Evolutionary conservation across 1,284 basidiomycete species (phyloP), one percentile per base, ranked within the genome.

Genomic region (Leccinum subrobustum): DNA sequence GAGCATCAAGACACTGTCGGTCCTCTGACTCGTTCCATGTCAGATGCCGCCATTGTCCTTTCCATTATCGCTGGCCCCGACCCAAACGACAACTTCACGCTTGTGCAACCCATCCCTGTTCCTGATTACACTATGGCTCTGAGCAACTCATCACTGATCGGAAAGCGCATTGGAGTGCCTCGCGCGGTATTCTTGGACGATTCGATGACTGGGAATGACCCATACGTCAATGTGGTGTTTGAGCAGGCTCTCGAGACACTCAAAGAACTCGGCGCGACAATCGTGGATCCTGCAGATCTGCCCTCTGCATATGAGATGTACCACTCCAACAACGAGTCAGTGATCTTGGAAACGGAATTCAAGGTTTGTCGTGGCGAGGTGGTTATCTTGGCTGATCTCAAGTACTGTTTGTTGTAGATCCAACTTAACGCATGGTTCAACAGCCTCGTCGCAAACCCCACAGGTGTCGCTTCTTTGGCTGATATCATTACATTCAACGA

Each of bases 1-100:
- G 75, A 77, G 33, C 81, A 87, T 65, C 86, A 88, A 69, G 87
- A 88, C 66, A 85, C 84, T 0, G 78, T 88, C 2, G 87, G 87
- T 1, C 86, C 87, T 0, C 81, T 88, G 65, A 76, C 81, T 0
- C 81, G 86, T 37, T 83, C 83, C 2, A 69, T 87, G 31, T 73
- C 82, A 0, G 87, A 89, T 59, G 85, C 83, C 0, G 86, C 86
- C 0, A 76, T 81, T 42, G 80, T 88, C 2, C 77, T 89, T 18
- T 81, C 80, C 9, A 67, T 82, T 39, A 88, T 89, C 55, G 85
- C 86, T 1, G 86, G 87, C 0, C 77, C 73, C 18, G 87, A 85
- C 62, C 76, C 79, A 2, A 81, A 82, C 52, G 87, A 89, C 71
- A 83, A 84, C 63, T 84, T 79, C 63, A 88, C 86, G 1, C 74